Conservation (phyloP, 225 moss, liverwort and hornwort species). For the Marchantia polymorpha region DNA sequence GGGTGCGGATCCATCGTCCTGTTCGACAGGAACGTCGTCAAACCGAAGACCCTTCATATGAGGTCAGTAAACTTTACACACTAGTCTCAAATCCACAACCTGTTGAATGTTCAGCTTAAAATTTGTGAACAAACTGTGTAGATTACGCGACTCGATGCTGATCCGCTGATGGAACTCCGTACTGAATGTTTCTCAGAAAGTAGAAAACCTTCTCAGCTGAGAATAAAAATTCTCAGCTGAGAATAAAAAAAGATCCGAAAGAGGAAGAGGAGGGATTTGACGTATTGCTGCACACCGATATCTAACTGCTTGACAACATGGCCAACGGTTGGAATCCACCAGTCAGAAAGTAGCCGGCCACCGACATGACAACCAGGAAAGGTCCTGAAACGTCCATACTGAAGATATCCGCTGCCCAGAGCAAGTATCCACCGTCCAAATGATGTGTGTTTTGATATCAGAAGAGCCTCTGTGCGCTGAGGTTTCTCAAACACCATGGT, state of each 20-base stretch:
- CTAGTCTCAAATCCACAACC: background rate
- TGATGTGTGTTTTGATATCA: background rate
- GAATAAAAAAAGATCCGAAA: background rate
- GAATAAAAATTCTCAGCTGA: background rate
- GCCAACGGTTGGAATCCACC: background rate
- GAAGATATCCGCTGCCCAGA: background rate
- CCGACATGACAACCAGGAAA: background rate
- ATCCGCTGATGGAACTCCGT: background rate
- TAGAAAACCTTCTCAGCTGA: background rate
- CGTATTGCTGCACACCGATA: background rate
- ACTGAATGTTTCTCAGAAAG: background rate
- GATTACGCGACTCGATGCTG: background rate
- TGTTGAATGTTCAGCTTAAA: slow-evolving; percentile 18
- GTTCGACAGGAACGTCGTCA: background rate
- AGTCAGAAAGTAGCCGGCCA: background rate
- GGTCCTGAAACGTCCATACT: background rate
- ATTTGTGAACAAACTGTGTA: slow-evolving; percentile 19
- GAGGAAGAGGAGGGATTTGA: background rate
- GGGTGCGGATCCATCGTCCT: background rate
- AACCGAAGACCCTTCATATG: background rate
- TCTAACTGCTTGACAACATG: background rate
- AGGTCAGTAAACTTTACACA: background rate
- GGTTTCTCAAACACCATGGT: background rate
- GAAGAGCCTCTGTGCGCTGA: background rate
- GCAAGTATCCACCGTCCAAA: background rate